phyloP scores from a whole-genome alignment of 2,329 filamentous ascomycete genomes.

The Neopestalotiopsis sp. region DNA sequence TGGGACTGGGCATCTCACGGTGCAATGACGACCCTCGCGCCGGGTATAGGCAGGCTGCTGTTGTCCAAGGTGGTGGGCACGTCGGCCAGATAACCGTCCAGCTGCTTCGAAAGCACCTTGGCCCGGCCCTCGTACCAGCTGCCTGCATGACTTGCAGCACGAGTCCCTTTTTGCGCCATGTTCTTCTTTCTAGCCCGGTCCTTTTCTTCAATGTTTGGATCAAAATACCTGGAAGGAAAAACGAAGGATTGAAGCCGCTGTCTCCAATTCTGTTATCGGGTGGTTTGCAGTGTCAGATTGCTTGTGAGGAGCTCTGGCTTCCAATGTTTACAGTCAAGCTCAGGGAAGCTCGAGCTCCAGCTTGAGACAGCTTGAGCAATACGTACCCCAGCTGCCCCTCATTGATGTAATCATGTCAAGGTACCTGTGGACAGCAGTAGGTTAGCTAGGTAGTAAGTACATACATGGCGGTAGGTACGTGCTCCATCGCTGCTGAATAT shows the following conservation, averaged over 20 bases:
- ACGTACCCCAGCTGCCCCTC: not conserved
- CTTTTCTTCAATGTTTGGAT: not conserved
- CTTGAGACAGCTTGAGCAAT: not conserved
- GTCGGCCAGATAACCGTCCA: constrained; percentile 74
- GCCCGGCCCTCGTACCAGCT: constrained; percentile 80
- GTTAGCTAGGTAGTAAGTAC: not conserved
- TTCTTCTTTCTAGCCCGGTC: not conserved
- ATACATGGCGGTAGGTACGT: not conserved
- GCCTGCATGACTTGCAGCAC: constrained; percentile 76
- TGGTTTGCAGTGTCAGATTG: not conserved
- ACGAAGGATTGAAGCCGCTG: not conserved
- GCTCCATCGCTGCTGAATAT: not conserved
- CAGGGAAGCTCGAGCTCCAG: not conserved
- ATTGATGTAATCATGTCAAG: not conserved
- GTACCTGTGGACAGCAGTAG: not conserved
- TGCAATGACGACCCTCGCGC: constrained; percentile 86
- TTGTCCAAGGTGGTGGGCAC: constrained; percentile 72
- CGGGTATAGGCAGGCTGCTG: constrained; percentile 66
- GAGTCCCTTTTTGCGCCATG: constrained; percentile 39
- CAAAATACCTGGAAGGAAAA: not conserved
- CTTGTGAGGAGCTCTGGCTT: not conserved
- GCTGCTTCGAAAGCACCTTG: constrained; percentile 65
- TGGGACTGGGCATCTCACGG: constrained; percentile 66
- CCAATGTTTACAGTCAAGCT: not conserved
- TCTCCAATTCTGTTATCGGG: not conserved